Evolutionary conservation across 768 basidiomycete genomes (phyloP), one percentile per base, ranked within the genome.

Genomic region (Tricholoma matsutake): DNA sequence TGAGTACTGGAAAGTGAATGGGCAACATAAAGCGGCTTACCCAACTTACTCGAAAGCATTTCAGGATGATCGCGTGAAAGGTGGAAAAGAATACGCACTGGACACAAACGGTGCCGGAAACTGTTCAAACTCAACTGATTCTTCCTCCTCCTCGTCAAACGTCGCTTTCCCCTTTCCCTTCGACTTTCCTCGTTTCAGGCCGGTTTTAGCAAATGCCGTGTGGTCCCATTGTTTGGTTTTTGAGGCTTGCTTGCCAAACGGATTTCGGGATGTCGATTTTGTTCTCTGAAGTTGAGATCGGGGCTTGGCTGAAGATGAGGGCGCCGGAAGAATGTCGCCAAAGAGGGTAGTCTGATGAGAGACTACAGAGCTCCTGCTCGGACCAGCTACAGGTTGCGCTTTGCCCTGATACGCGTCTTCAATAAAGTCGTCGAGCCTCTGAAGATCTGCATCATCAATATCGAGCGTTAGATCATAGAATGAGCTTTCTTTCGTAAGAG

Each of bases 211-310:
- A 68, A 92, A 96, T 11, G 79, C 86, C 0, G 95, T 93, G 22
- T 92, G 88, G 69, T 98, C 94, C 97, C 97, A 99, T 52, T 80
- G 78, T 77, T 96, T 98, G 1, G 82, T 85, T 72, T 89, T 87
- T 18, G 79, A 79, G 4, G 83, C 79, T 60, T 83, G 83, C 53
- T 82, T 79, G 8, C 84, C 84, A 61, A 85, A 86, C 0, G 73
- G 69, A 62, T 78, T 78, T 13, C 76, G 71, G 6, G 76, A 62
- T 16, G 72, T 71, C 0, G 85, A 81, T 63, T 79, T 82, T 14
- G 76, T 75, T 58, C 77, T 71, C 61, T 78, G 78, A 37, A 78
- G 64, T 5, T 77, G 73, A 39, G 75, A 67, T 22, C 72, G 72
- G 14, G 74, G 72, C 39, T 73, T 78, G 47, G 79, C 67, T 11